Percentiles rank a stretch among this genome's conserved stretches.
phyloP scores from a whole-genome alignment of 2,329 filamentous ascomycete genomes.

The Metarhizium album region DNA sequence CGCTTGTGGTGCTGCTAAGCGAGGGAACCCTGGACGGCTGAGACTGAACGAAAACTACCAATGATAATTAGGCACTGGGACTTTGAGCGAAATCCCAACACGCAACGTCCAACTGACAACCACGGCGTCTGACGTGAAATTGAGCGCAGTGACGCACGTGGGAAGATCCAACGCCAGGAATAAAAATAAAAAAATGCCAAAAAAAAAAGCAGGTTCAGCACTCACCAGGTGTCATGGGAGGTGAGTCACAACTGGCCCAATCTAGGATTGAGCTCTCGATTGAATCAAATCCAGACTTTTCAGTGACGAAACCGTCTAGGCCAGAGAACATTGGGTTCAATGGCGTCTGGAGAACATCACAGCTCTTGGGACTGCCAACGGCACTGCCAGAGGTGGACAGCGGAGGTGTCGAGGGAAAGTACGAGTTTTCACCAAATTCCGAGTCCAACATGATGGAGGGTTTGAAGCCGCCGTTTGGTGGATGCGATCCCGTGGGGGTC shows the following conservation, averaged over 20 bases:
- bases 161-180: neutral
- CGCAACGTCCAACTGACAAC: too few relatives aligned
- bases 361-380: slow-evolving; percentile 74
- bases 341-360: slow-evolving; percentile 70
- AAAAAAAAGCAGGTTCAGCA: slow-evolving; percentile 20
- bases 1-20: slow-evolving; percentile 53
- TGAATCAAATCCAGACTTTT: slow-evolving; percentile 63
- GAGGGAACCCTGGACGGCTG: slow-evolving; percentile 42
- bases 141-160: neutral
- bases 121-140: neutral
- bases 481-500: slow-evolving; percentile 68
- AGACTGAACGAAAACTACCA: slow-evolving; percentile 38
- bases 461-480: slow-evolving; percentile 62
- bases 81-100: neutral
- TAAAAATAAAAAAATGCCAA: slow-evolving; percentile 4
- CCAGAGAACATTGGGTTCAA: slow-evolving; percentile 69
- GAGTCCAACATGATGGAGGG: slow-evolving; percentile 71
- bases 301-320: slow-evolving; percentile 50
- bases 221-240: slow-evolving; percentile 86
- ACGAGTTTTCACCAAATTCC: slow-evolving; percentile 57
- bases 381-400: slow-evolving; percentile 77
- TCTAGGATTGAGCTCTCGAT: slow-evolving; percentile 66
- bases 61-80: slow-evolving; percentile 24
- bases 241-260: slow-evolving; percentile 68
- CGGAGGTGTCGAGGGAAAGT: slow-evolving; percentile 77